These are phyloP conservation scores for Ganoderma lingzhi DNA, from an alignment of 1,284 basidiomycete species.

Conservation along the genomic window DNA sequence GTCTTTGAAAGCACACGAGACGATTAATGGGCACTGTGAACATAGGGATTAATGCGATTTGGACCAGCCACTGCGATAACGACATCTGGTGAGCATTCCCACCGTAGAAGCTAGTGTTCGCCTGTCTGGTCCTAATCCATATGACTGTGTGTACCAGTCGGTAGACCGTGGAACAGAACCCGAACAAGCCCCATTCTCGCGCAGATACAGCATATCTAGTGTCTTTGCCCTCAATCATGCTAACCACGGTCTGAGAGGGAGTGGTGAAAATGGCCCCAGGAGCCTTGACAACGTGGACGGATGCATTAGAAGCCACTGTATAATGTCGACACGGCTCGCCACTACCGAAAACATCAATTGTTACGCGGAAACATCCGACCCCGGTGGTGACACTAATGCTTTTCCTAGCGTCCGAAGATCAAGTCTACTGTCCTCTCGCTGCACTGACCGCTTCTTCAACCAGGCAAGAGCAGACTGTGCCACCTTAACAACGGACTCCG, in stretches of 20 bases:
- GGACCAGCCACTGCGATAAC: too few relatives aligned
- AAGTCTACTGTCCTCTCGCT: conserved; percentile 27
- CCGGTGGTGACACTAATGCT: conserved; percentile 29
- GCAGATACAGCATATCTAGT: too few relatives aligned
- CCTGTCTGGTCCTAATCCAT: too few relatives aligned
- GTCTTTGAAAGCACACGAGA: too few relatives aligned
- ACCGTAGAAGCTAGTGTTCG: too few relatives aligned
- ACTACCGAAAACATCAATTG: background rate
- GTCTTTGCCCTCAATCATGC: background rate
- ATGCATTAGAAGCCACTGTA: background rate
- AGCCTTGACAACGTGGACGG: background rate
- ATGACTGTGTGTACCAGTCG: too few relatives aligned
- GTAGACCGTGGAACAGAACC: too few relatives aligned
- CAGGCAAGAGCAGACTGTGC: conserved; percentile 60
- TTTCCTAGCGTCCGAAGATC: conserved; percentile 44
- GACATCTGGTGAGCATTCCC: too few relatives aligned
- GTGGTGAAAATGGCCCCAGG: background rate
- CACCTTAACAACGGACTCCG: conserved; percentile 64
- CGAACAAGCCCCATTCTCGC: too few relatives aligned
- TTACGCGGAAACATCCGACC: background rate
- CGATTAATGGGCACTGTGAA: too few relatives aligned
- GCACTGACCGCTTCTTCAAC: conserved; percentile 41
- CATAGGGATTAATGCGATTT: too few relatives aligned
- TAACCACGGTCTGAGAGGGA: background rate
- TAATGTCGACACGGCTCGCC: background rate